Evolutionary conservation across 345 rosid species (phyloP).

Genomic region (Syzygium oleosum): DNA sequence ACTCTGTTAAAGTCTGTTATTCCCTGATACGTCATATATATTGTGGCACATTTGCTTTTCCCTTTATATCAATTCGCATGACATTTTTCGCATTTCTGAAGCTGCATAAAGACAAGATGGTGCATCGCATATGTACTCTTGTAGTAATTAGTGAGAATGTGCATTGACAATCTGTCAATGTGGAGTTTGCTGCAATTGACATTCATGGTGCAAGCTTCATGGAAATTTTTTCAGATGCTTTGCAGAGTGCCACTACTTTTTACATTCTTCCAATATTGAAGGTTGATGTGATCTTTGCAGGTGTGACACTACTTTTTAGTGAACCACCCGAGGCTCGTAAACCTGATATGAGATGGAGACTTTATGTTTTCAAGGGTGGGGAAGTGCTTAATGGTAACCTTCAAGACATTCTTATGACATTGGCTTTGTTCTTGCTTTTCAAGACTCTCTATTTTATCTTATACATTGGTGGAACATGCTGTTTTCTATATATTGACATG

Average conservation of each 20-base stretch:
- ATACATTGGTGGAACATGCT: not conserved
- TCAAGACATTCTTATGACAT: not conserved
- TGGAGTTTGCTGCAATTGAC: not conserved
- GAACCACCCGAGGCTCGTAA: slow-evolving; percentile 94
- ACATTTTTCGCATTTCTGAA: not conserved
- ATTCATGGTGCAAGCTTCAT: not conserved
- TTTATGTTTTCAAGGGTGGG: slow-evolving; percentile 82
- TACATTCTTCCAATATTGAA: not conserved
- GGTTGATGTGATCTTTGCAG: slow-evolving; percentile 18
- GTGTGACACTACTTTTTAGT: slow-evolving; percentile 74
- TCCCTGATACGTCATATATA: not conserved
- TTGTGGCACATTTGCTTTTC: not conserved
- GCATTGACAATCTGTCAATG: not conserved
- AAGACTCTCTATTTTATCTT: not conserved
- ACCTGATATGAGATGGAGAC: slow-evolving; percentile 84
- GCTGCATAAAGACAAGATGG: not conserved
- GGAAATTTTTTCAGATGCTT: not conserved
- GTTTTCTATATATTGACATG: not conserved
- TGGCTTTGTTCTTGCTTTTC: not conserved
- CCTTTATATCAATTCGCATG: not conserved
- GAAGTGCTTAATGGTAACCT: slow-evolving; percentile 69
- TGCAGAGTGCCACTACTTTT: not conserved
- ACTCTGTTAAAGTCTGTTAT: not conserved
- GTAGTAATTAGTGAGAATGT: not conserved
- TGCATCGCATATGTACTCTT: not conserved